Evolutionary conservation across 441 rosid species (phyloP).

Genomic region (Manihot esculenta): DNA sequence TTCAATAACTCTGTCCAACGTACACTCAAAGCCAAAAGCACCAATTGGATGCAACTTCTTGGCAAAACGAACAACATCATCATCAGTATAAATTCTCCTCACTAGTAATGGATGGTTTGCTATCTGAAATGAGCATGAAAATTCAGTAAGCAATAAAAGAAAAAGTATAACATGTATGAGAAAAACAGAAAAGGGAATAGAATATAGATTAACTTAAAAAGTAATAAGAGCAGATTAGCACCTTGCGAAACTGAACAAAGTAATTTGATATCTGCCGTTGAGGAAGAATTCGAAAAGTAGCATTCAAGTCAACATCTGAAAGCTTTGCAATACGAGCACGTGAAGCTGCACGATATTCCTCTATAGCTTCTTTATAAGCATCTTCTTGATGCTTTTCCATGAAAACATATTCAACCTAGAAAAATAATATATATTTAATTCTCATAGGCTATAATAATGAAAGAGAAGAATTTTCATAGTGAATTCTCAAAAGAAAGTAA

Average conservation of each 20-base stretch:
- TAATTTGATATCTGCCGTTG: conserved; percentile 86
- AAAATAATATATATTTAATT: conserved; percentile 22
- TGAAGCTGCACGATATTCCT: conserved; percentile 81
- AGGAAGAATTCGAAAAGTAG: conserved; percentile 60
- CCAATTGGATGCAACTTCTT: conserved; percentile 78
- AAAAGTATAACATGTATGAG: background rate
- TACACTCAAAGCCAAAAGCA: conserved; percentile 88
- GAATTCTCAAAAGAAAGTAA: background rate
- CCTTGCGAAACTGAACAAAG: conserved; percentile 96
- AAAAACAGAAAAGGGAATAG: background rate
- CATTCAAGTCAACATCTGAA: conserved; percentile 44
- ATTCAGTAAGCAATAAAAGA: background rate
- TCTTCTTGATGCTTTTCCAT: conserved; percentile 82
- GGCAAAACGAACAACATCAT: conserved; percentile 70
- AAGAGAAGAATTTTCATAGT: conserved; percentile 13
- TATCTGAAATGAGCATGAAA: conserved; percentile 48
- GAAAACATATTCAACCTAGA: conserved; percentile 80
- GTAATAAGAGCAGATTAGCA: conserved; percentile 19
- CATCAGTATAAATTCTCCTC: conserved; percentile 80
- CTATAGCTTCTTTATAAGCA: conserved; percentile 88
- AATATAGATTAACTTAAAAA: background rate
- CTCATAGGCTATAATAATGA: conserved; percentile 14
- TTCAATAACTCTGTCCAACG: conserved; percentile 76
- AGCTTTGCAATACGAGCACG: conserved; percentile 63
- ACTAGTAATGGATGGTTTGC: conserved; percentile 96